Conservation (phyloP, 371 early-diverging fungal genomes). For the Cokeromyces recurvatus region DNA sequence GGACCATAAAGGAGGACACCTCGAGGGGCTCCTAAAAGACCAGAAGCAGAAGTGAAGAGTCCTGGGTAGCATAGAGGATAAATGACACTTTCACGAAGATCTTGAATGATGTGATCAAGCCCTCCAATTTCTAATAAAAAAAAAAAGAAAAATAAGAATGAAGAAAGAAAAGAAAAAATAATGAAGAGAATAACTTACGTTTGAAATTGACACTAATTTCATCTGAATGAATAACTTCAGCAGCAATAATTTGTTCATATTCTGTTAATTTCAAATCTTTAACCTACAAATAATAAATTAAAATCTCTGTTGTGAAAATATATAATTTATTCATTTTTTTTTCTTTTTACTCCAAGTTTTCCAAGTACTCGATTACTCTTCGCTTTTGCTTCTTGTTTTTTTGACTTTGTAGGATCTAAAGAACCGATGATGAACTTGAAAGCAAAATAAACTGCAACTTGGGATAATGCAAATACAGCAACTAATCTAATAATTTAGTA, state of each 20-base stretch:
- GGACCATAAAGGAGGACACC: constrained; percentile 95
- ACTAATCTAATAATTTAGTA: constrained; percentile 29
- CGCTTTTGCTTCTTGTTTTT: constrained; percentile 68
- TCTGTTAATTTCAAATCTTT: constrained; percentile 78
- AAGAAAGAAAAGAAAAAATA: too few relatives aligned
- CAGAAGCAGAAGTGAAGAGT: constrained; percentile 80
- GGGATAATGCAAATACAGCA: constrained; percentile 73
- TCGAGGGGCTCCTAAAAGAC: constrained; percentile 89
- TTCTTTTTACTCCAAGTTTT: constrained; percentile 69
- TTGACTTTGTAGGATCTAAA: constrained; percentile 71
- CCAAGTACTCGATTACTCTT: constrained; percentile 68
- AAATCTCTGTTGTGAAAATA: too few relatives aligned
- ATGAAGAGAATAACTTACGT: constrained; percentile 41
- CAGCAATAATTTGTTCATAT: constrained; percentile 91
- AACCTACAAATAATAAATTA: too few relatives aligned
- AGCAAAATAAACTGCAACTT: constrained; percentile 82
- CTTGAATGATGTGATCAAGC: constrained; percentile 85
- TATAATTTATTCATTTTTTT: too few relatives aligned
- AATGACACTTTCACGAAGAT: constrained; percentile 91
- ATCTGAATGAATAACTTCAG: constrained; percentile 90
- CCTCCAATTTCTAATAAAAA: constrained; percentile 79
- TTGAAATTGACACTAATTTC: constrained; percentile 84
- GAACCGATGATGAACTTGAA: constrained; percentile 74
- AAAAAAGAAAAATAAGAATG: too few relatives aligned
- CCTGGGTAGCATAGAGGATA: constrained; percentile 90